A percentile compares a stretch with the other conserved stretches of the same genome.
phyloP scores from a whole-genome alignment of 2,329 filamentous ascomycete species.

The Metarhizium humberi region DNA sequence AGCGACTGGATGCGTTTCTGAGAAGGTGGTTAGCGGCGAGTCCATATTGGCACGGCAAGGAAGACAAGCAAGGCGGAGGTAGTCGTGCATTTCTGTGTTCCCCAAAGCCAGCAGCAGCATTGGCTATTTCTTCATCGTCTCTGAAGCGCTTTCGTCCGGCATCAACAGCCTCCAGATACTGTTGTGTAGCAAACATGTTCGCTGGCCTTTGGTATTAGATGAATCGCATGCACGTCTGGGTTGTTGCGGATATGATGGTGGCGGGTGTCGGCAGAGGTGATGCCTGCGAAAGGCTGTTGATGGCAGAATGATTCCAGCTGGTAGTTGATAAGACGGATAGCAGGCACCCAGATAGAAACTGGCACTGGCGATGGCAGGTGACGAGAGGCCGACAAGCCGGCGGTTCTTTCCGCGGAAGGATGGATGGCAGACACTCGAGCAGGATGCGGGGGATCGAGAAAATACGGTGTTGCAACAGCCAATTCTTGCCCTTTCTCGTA shows the following conservation, averaged over 20 bases:
- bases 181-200: conserved; percentile 29
- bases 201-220: background rate
- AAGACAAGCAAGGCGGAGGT: background rate
- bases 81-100: conserved; percentile 41
- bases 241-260: background rate
- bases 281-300: background rate
- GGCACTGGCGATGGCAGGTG: background rate
- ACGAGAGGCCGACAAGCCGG: background rate
- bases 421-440: background rate
- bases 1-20: conserved; percentile 48
- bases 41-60: background rate
- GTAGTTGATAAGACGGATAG: background rate
- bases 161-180: conserved; percentile 23
- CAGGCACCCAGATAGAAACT: background rate
- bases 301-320: background rate
- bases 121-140: conserved; percentile 34
- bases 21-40: conserved; percentile 10
- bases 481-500: background rate
- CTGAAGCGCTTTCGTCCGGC: conserved; percentile 33
- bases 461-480: background rate
- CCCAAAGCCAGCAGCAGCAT: conserved; percentile 31
- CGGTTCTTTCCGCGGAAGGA: background rate
- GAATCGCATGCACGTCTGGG: background rate
- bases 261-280: background rate
- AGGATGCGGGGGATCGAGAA: background rate